Percentiles rank a stretch among this genome's conserved stretches.
Conservation (phyloP, 2,329 filamentous ascomycete genomes). For the Aspergillus sclerotialis region DNA sequence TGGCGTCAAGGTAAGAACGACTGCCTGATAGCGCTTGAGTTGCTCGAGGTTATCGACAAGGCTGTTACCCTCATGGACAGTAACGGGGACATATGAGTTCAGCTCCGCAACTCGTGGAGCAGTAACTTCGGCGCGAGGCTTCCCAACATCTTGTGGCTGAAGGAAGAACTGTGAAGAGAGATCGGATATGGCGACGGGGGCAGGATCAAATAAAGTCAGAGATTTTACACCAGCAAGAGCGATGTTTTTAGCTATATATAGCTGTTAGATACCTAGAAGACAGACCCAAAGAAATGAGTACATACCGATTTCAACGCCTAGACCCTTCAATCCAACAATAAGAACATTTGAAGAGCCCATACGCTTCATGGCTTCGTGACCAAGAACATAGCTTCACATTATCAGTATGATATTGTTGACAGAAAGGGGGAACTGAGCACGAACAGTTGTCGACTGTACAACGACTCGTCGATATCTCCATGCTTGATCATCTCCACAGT, state of each 20-base stretch:
- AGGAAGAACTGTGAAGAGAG: constrained; percentile 98
- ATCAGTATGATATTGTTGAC: constrained; percentile 7
- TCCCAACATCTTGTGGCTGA: constrained; percentile 77
- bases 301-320: constrained; percentile 81
- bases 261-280: constrained; percentile 2
- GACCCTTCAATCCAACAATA: constrained; percentile 81
- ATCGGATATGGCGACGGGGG: constrained; percentile 74
- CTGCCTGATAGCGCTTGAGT: constrained; percentile 84
- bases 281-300: constrained; percentile 2
- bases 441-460: constrained; percentile 59
- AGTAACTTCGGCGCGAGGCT: constrained; percentile 79
- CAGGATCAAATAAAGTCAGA: constrained; percentile 84
- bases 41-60: constrained; percentile 70
- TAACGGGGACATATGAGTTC: constrained; percentile 91
- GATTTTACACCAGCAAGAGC: constrained; percentile 98
- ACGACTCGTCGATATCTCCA: constrained; percentile 60
- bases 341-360: constrained; percentile 96
- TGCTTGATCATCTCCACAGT: constrained; percentile 56
- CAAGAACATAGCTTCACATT: constrained; percentile 54
- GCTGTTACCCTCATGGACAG: constrained; percentile 58
- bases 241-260: constrained; percentile 80
- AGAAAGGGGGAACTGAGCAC: constrained; percentile 7
- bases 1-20: constrained; percentile 81
- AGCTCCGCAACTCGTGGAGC: constrained; percentile 86
- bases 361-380: constrained; percentile 90